These are phyloP conservation scores for Diaporthe humulicola DNA, from an alignment of 2,329 filamentous ascomycete genomes.

Conservation along the genomic window DNA sequence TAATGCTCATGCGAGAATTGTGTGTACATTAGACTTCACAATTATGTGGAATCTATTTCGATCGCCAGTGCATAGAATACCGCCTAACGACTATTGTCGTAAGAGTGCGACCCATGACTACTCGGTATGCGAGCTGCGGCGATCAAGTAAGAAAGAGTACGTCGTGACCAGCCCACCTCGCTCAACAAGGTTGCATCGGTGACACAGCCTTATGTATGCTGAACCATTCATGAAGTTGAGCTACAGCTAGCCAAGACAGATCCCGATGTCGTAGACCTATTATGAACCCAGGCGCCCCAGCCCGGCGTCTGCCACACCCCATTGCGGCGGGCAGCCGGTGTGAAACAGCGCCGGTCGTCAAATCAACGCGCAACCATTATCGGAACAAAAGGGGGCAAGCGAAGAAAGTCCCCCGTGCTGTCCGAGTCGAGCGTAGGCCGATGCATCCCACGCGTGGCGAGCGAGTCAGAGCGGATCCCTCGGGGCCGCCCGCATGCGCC, in stretches of 20 bases:
- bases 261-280: background rate
- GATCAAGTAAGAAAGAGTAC: background rate
- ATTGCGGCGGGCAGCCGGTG: background rate
- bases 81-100: background rate
- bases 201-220: background rate
- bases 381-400: background rate
- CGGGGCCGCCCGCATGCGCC: conserved; percentile 25
- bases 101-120: conserved; percentile 2
- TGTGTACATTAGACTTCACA: background rate
- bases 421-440: background rate
- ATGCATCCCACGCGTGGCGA: conserved; percentile 23
- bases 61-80: background rate
- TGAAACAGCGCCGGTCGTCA: background rate
- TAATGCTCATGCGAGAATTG: conserved; percentile 18
- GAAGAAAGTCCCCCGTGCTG: background rate
- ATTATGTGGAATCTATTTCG: background rate
- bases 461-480: conserved; percentile 2
- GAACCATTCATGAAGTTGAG: background rate
- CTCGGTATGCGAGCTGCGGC: background rate
- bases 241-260: background rate
- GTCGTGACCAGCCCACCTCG: background rate
- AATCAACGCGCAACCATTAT: background rate
- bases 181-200: background rate
- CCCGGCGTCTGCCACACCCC: background rate
- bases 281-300: background rate